Evolutionary conservation across 2,329 filamentous ascomycete species (phyloP), one percentile per base, ranked within the genome.

Genomic region (Colletotrichum salicis): DNA sequence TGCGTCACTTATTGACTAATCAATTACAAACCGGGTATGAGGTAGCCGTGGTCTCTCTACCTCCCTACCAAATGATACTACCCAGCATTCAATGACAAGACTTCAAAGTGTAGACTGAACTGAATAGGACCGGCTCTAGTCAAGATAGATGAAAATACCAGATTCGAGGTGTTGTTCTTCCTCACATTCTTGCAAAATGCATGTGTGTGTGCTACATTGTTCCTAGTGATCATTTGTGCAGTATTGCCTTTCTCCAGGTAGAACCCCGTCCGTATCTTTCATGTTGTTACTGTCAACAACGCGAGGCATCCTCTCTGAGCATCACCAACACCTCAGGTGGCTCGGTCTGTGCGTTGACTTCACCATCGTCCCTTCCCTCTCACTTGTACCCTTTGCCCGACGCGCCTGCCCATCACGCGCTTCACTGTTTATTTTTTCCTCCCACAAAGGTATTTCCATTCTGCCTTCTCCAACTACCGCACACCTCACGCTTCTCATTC

Each of bases 341-440:
- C 31, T 24, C 64, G 52, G 41, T 24, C 64, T 31, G 57, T 71
- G 57, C 22, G 19, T 13, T 31, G 24, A 62, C 29, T 31, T 60
- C 22, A 48, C 24, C 52, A 27, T 12, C 48, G 57, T 37, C 51
- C 68, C 57, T 71, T 71, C 68, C 64, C 41, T 62, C 29, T 12
- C 35, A 24, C 6, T 8, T 37, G 13, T 4, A 24, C n/a, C 15
- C 24, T 13, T 10, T n/a, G 41, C 41, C 41, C 8, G 13, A 31
- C 52, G 11, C 7, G 3, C 58, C 64, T 68, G 33, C 67, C 41
- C 48, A 54, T 10, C 22, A 11, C 4, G 10, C 12, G 24, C 7
- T 37, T 59, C 22, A 11, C 22, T 19, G 1, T 37, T 27, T 12
- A 27, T 33, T 29, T 10, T 22, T 45, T n/a, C 37, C 24, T 19